Percentiles rank a stretch among this genome's conserved stretches.
These are phyloP conservation scores for Diaporthe humulicola DNA, from an alignment of 2,329 filamentous ascomycete genomes.

Conservation along the genomic window DNA sequence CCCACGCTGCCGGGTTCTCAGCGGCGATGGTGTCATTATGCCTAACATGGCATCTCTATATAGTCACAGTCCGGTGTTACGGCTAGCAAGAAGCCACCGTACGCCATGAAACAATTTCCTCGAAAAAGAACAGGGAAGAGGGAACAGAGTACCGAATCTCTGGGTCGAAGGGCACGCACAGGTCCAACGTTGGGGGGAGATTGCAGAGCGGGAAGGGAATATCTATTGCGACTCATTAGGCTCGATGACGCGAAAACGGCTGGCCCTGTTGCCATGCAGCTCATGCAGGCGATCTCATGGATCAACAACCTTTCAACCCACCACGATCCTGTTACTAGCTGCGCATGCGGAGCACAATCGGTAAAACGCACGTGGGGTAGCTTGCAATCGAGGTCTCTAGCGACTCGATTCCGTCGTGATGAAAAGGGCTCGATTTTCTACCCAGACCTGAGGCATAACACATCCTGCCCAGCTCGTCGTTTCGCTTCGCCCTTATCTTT, in stretches of 20 bases:
- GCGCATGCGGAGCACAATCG: constrained; percentile 3
- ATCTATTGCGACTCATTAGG: constrained; percentile 35
- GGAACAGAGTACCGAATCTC: background rate
- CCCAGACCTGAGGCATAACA: background rate
- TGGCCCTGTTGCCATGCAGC: constrained; percentile 19
- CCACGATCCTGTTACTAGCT: background rate
- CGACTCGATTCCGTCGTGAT: constrained; percentile 1
- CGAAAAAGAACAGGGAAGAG: background rate
- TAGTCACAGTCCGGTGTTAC: background rate
- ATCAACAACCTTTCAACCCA: background rate
- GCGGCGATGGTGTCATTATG: constrained; percentile 11
- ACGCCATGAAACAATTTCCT: too few relatives aligned
- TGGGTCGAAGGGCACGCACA: background rate
- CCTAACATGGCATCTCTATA: constrained; percentile 3
- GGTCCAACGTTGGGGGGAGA: background rate
- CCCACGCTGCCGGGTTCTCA: constrained; percentile 17
- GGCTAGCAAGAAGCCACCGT: background rate
- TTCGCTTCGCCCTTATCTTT: background rate
- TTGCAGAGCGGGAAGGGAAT: background rate
- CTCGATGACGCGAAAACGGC: constrained; percentile 34
- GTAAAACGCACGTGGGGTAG: constrained; percentile 8
- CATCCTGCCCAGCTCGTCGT: background rate
- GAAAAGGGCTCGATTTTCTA: constrained; percentile 12
- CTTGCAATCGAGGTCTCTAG: too few relatives aligned
- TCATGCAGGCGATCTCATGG: constrained; percentile 15